Percentiles rank a stretch among this genome's conserved stretches.
phyloP scores from a whole-genome alignment of 1,284 basidiomycete species.

The Anthracocystis panici-leucophaei region DNA sequence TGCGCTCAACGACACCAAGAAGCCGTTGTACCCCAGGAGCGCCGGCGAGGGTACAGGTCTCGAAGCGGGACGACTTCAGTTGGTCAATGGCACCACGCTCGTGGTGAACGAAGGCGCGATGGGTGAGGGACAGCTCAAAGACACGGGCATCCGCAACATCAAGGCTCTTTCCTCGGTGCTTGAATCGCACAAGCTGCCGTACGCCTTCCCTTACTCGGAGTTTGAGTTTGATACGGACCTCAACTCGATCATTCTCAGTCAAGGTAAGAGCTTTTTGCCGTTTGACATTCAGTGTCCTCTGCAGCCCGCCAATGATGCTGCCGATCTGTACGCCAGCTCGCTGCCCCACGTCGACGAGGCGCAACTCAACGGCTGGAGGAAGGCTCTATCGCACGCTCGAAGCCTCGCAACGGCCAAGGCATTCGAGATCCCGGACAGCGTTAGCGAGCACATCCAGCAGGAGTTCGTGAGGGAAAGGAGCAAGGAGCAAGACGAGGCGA shows the following conservation, averaged over 20 bases:
- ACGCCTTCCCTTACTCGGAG: slow-evolving; percentile 81
- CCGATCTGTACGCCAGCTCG: slow-evolving; percentile 14
- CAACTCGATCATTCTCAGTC: slow-evolving; percentile 76
- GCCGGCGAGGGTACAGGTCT: slow-evolving; percentile 79
- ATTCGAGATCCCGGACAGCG: slow-evolving; percentile 56
- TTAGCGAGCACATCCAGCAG: slow-evolving; percentile 61
- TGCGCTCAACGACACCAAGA: slow-evolving; percentile 73
- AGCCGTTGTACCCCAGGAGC: slow-evolving; percentile 72
- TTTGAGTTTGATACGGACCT: slow-evolving; percentile 83
- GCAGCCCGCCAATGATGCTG: slow-evolving; percentile 1
- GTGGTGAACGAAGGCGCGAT: slow-evolving; percentile 79
- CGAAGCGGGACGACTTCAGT: slow-evolving; percentile 80
- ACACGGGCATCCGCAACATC: slow-evolving; percentile 79
- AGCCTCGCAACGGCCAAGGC: slow-evolving; percentile 40
- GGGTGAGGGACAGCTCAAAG: slow-evolving; percentile 77
- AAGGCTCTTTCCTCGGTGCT: slow-evolving; percentile 79
- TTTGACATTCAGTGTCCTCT: slow-evolving; percentile 62
- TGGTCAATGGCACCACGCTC: slow-evolving; percentile 76
- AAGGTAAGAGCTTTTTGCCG: slow-evolving; percentile 73
- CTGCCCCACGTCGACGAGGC: slow-evolving; percentile 19
- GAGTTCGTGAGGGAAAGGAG: slow-evolving; percentile 61
- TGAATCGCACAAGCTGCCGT: slow-evolving; percentile 78
- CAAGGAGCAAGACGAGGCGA: slow-evolving; percentile 29
- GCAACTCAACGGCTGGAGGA: slow-evolving; percentile 31
- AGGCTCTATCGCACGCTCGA: slow-evolving; percentile 31